Base-by-base conservation (phyloP, 441 rosid genomes). In the Pelargonium citronellum region DNA sequence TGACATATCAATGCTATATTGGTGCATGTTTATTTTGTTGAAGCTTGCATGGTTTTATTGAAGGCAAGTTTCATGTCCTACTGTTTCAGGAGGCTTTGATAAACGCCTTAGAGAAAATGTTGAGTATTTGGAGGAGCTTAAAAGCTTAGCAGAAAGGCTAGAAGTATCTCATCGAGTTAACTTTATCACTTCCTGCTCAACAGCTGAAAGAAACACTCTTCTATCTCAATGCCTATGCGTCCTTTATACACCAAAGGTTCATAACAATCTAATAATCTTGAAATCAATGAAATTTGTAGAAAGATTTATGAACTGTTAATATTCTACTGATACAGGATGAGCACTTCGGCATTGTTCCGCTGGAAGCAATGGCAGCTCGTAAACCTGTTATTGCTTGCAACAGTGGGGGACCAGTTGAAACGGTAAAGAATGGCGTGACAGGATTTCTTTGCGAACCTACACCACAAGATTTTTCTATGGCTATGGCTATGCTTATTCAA, bases 331-430 rank as follows among this genome's bases (percentile, higher is more conserved):
- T 83, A 75, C 71, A 94, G 99, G 96, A 89, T 69, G 97, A 94
- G 73, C 97, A 91, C 81, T 90, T 94, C 7, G 99, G 97, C 24
- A 94, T 91, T 64, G 99, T 91, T 71, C 97, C 99, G 1, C 72
- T 91, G 77, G 99, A 94, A 77, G 96, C 97, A 61, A 87, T 87
- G 92, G 97, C 97, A 10, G 92, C 99, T 4, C 66, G 83, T 68
- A 94, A 94, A 73, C 96, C 96, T 0, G 91, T 94, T 6, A 82
- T 91, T 64, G 96, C 99, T 9, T 92, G 94, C 79, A 84, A 86
- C 70, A 90, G 96, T 12, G 98, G 98, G 46, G 95, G 95, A 22
- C 98, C 97, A 5, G 78, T 89, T 71, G 99, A 94, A 79, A 85
- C 97, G 0, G 74, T 94, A 10, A 86, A 79, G 87, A 81, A 79